Evolutionary conservation across 2,329 filamentous ascomycete genomes (phyloP).

Genomic region (Chrysoporthe cubensis): DNA sequence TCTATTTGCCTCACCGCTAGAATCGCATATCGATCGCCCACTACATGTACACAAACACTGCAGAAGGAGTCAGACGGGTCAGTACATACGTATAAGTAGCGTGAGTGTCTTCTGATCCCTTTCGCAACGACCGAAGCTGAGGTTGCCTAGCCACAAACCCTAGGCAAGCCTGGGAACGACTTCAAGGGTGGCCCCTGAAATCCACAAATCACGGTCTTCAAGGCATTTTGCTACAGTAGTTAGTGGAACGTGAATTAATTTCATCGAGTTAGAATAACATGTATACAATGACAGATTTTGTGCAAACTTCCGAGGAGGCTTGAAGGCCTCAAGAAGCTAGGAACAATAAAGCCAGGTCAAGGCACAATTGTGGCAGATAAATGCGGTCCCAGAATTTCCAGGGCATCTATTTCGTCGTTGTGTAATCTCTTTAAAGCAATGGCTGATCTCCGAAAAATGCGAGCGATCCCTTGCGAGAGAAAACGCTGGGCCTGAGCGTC

Average conservation of each 20-base stretch:
- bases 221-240: not conserved
- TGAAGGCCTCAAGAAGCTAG: not conserved
- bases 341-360: not conserved
- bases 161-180: not conserved
- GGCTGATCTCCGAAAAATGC: not conserved
- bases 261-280: not conserved
- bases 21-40: not conserved
- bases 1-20: not conserved
- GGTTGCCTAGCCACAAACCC: not conserved
- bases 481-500: not conserved
- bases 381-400: conserved; percentile 4
- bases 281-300: not conserved
- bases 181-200: not conserved
- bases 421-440: not conserved
- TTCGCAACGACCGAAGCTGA: not conserved
- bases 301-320: not conserved
- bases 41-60: not conserved
- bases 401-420: conserved; percentile 1
- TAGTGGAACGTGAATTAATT: not conserved
- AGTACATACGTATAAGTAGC: not conserved
- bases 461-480: not conserved
- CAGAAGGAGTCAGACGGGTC: conserved; percentile 4
- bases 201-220: not conserved
- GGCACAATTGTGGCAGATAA: not conserved
- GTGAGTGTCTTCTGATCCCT: conserved; percentile 9